A percentile compares a stretch with the other conserved stretches of the same genome.
Evolutionary conservation across 2,329 filamentous ascomycete species (phyloP).

Genomic region (Penicillium concentricum): DNA sequence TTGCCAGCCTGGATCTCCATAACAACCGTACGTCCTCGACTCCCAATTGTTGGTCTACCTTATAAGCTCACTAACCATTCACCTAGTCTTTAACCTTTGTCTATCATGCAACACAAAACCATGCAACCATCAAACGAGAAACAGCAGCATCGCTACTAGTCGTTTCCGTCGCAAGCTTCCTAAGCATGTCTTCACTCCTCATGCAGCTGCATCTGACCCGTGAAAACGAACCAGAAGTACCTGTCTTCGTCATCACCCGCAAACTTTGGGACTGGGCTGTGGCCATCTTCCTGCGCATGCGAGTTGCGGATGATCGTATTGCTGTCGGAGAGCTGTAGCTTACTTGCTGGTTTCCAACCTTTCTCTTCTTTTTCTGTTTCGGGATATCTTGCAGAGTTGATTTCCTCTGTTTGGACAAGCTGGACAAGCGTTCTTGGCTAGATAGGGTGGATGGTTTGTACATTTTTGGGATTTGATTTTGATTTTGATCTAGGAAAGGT

Average conservation of each 20-base stretch:
- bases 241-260: constrained; percentile 52
- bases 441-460: constrained; percentile 9
- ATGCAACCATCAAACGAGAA: constrained; percentile 76
- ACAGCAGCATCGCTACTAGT: constrained; percentile 74
- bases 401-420: neutral
- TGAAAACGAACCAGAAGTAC: constrained; percentile 61
- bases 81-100: constrained; percentile 66
- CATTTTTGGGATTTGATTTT: constrained; percentile 10
- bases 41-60: neutral
- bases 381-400: neutral
- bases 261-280: constrained; percentile 42
- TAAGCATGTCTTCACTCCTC: constrained; percentile 70
- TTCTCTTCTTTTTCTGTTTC: constrained; percentile 1
- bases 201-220: constrained; percentile 65
- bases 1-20: constrained; percentile 77
- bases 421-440: neutral
- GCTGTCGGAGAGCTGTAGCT: constrained; percentile 25
- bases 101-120: constrained; percentile 75
- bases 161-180: constrained; percentile 73
- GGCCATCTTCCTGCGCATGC: constrained; percentile 36
- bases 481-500: neutral
- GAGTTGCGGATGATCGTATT: constrained; percentile 30
- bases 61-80: neutral
- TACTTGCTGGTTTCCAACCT: neutral
- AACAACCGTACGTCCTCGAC: constrained; percentile 58